Conservation (phyloP, 2,329 filamentous ascomycete genomes). For the Fusarium sororula region DNA sequence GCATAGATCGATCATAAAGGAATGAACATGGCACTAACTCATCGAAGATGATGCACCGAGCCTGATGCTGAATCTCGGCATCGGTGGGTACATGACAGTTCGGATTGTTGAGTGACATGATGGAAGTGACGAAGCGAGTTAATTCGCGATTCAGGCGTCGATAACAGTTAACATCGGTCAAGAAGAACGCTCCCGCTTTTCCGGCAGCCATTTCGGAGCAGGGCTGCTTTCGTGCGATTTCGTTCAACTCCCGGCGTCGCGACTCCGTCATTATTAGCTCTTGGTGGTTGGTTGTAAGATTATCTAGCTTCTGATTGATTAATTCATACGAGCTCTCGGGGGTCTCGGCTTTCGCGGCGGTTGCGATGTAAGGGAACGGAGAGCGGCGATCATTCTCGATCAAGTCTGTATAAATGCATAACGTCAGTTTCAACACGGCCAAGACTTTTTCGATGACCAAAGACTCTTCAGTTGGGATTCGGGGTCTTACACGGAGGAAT, state of each 20-base stretch:
- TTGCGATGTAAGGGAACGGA: not conserved
- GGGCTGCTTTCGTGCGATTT: not conserved
- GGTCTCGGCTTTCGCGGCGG: not conserved
- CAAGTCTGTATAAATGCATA: not conserved
- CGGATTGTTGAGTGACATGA: not conserved
- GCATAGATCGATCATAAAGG: rapidly evolving
- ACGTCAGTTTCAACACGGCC: rapidly evolving
- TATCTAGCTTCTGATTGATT: not conserved
- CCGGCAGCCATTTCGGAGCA: not conserved
- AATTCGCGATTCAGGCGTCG: not conserved
- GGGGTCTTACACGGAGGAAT: not conserved
- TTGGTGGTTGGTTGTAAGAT: not conserved
- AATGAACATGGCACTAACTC: not conserved
- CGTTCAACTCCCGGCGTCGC: not conserved
- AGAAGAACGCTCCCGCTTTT: not conserved
- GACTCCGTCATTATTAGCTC: not conserved
- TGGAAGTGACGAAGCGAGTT: not conserved
- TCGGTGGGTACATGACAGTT: not conserved
- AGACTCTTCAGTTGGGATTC: not conserved
- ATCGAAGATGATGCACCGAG: not conserved
- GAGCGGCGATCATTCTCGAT: not conserved
- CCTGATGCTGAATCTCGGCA: not conserved
- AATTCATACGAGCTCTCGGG: not conserved
- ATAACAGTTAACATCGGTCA: not conserved
- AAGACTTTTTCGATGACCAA: rapidly evolving